These are phyloP conservation scores for Hericium alpestre DNA, from an alignment of 768 basidiomycete species.

Conservation along the genomic window DNA sequence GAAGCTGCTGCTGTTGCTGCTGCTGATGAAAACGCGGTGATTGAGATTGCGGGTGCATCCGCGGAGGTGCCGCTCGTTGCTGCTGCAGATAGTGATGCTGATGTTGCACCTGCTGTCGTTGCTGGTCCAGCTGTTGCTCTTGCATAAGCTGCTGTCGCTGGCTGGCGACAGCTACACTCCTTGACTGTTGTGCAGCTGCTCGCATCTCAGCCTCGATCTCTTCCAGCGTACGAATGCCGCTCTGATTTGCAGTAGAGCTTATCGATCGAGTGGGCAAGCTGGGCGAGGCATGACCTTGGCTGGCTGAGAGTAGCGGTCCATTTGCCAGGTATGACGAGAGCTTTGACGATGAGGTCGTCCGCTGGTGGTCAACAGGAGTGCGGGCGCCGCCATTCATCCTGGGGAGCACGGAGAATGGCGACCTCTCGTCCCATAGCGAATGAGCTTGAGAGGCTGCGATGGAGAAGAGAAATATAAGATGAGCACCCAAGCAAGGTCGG, in stretches of 20 bases:
- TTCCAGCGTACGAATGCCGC: constrained; percentile 42
- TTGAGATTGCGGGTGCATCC: constrained; percentile 64
- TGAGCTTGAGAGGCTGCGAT: constrained; percentile 44
- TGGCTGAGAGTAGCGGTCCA: constrained; percentile 9
- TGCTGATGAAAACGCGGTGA: constrained; percentile 76
- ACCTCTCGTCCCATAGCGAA: constrained; percentile 76
- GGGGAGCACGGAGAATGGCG: constrained; percentile 60
- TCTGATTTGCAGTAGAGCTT: neutral
- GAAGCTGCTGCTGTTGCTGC: constrained; percentile 54
- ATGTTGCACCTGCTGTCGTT: constrained; percentile 22
- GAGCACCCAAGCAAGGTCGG: constrained; percentile 11
- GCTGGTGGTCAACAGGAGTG: constrained; percentile 17
- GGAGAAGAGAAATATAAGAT: constrained; percentile 26
- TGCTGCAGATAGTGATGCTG: constrained; percentile 28
- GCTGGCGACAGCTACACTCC: constrained; percentile 14
- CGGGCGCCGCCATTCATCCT: constrained; percentile 17
- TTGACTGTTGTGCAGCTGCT: constrained; percentile 34
- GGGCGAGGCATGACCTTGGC: constrained; percentile 6
- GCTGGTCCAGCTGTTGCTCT: constrained; percentile 11
- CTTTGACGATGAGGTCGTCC: constrained; percentile 14
- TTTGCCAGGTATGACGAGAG: constrained; percentile 3
- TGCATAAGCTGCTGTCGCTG: constrained; percentile 31
- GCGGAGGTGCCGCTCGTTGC: constrained; percentile 57
- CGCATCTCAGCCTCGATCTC: constrained; percentile 83
- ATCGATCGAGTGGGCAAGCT: constrained; percentile 21